Base-by-base conservation (phyloP, 768 basidiomycete species). In the Kwoniella sp. region DNA sequence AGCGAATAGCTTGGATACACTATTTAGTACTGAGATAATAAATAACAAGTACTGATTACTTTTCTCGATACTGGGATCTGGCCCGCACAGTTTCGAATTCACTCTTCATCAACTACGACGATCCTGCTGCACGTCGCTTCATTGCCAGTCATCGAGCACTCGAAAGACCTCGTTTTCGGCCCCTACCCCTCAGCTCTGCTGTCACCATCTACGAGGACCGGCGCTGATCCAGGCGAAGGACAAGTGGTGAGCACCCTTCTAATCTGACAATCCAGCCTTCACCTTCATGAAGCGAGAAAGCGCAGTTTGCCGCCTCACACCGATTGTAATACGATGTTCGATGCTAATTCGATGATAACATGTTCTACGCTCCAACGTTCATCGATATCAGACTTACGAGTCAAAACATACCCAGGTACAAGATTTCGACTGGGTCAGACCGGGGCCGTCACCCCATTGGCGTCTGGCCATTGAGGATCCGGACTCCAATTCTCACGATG, bases 51-150 rank as follows among this genome's bases (percentile, higher is more conserved):
- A n/a, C 26, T 30, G 13, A 22, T 17, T n/a, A 24, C 13, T 55
- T 6, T 33, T 33, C 33, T n/a, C n/a, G n/a, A n/a, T n/a, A n/a
- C n/a, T n/a, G n/a, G n/a, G n/a, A n/a, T n/a, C n/a, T n/a, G n/a
- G n/a, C n/a, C n/a, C n/a, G 33, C 33, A 19, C 74, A 95, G 92
- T 92, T 92, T 75, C 87, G 92, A 48, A 92, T 95, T 86, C 92
- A 94, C 76, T 83, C 84, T 21, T 91, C 92, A 1, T 82, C 74
- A 0, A 64, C 82, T 9, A 85, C 88, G 0, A 85, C 87, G 54
- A 84, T 92, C 1, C 87, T 88, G 69, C 83, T 94, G 1, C 81
- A 85, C 5, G 85, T 87, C 12, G 73, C 80, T 3, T 91, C 90
- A 2, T 86, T 87, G 49, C 91, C 92, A 0, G 83, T 91, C 77